These are phyloP conservation scores for Castanospermum australe DNA, from an alignment of 306 rosid genomes.

Conservation along the genomic window DNA sequence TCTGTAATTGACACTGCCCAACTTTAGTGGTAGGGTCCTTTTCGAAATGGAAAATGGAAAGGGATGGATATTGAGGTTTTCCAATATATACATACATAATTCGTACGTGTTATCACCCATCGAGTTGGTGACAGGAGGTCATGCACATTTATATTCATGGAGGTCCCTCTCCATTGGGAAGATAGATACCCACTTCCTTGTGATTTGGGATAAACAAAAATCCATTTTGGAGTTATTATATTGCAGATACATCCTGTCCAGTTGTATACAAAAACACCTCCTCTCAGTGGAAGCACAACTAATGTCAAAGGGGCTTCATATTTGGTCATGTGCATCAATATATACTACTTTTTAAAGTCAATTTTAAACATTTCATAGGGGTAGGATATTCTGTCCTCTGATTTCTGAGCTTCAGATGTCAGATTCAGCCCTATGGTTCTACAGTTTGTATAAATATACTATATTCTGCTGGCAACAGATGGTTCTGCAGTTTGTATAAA, in stretches of 20 bases:
- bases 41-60: neutral
- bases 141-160: neutral
- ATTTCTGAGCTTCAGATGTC: neutral
- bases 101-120: neutral
- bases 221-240: neutral
- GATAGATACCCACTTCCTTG: neutral
- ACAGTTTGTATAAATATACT: too few species aligned
- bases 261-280: neutral
- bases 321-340: neutral
- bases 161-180: neutral
- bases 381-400: neutral
- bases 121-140: neutral
- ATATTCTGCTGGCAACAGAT: neutral
- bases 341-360: neutral
- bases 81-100: neutral
- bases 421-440: neutral
- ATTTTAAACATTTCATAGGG: neutral
- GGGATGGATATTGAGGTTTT: neutral
- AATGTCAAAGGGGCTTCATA: neutral
- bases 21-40: neutral
- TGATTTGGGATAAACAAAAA: neutral
- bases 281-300: constrained; percentile 9
- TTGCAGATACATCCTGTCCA: neutral
- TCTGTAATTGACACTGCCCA: neutral
- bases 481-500: too few species aligned